phyloP scores from a whole-genome alignment of 225 moss, liverwort and hornwort species.

The Polytrichum commune region DNA sequence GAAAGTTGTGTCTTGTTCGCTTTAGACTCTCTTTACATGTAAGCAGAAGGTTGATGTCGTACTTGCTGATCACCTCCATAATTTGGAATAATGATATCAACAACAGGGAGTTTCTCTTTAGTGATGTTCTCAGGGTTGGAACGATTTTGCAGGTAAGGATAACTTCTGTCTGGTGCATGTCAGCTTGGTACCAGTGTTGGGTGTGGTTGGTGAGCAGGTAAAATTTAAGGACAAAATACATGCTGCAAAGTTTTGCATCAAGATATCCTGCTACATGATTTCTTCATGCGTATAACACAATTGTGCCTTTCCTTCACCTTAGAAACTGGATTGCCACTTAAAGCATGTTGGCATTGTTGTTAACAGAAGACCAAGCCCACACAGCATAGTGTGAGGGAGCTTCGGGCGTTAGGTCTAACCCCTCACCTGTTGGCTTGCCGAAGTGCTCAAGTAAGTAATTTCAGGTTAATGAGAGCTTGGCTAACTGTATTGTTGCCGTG shows the following conservation, averaged over 20 bases:
- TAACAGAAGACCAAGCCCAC: slow-evolving; percentile 91
- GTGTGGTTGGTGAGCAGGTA: slow-evolving; percentile 96
- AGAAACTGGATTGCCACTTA: no score
- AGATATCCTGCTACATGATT: no score
- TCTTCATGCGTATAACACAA: no score
- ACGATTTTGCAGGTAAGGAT: slow-evolving; percentile 44
- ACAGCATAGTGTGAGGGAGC: slow-evolving; percentile 91
- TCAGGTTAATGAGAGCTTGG: neutral
- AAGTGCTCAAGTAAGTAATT: slow-evolving; percentile 67
- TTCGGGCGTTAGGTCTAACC: slow-evolving; percentile 78
- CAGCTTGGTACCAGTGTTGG: slow-evolving; percentile 93
- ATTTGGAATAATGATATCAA: neutral
- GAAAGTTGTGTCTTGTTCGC: no score
- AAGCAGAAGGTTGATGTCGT: neutral
- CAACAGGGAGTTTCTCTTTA: no score
- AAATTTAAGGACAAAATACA: slow-evolving; percentile 7
- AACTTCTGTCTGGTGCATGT: slow-evolving; percentile 93
- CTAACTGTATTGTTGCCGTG: neutral
- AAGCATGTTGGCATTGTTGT: neutral
- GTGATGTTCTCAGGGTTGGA: neutral
- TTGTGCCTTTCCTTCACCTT: no score
- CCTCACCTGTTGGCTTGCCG: slow-evolving; percentile 83
- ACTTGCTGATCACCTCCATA: neutral
- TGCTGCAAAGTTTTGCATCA: no score
- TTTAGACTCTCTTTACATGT: no score